phyloP scores from a whole-genome alignment of 1,284 basidiomycete species.

The Schizopora paradoxa region DNA sequence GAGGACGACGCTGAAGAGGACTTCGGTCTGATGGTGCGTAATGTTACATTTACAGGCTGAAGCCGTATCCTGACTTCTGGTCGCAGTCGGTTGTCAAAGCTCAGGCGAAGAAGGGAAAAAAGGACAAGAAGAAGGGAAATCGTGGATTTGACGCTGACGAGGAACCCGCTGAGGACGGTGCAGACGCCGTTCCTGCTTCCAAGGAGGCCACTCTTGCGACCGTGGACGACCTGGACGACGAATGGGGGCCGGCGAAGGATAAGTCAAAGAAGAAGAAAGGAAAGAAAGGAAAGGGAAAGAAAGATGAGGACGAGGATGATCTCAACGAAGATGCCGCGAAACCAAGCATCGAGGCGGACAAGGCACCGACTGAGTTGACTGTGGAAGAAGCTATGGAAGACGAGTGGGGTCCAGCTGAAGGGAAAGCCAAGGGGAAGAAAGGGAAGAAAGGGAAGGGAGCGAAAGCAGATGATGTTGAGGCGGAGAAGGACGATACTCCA shows the following conservation, averaged over 20 bases:
- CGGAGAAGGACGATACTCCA: slow-evolving; percentile 13
- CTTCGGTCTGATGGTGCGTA: slow-evolving; percentile 78
- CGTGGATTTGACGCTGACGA: slow-evolving; percentile 32
- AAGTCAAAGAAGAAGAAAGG: slow-evolving; percentile 47
- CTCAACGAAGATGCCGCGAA: slow-evolving; percentile 1
- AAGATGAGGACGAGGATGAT: slow-evolving; percentile 12
- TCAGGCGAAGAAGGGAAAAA: slow-evolving; percentile 47
- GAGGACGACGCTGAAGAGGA: slow-evolving; percentile 67
- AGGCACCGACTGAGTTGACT: slow-evolving; percentile 25
- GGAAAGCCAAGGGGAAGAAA: slow-evolving; percentile 27
- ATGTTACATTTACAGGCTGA: slow-evolving; percentile 24
- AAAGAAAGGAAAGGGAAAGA: slow-evolving; percentile 41
- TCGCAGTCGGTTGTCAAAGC: slow-evolving; percentile 54
- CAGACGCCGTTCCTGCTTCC: slow-evolving; percentile 30
- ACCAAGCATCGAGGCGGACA: slow-evolving; percentile 11
- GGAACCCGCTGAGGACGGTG: slow-evolving; percentile 32
- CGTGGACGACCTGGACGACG: slow-evolving; percentile 62
- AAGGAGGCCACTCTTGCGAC: slow-evolving; percentile 46
- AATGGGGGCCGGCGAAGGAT: slow-evolving; percentile 56
- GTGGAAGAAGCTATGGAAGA: slow-evolving; percentile 31
- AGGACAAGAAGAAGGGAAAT: slow-evolving; percentile 63
- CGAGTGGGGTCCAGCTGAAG: slow-evolving; percentile 27
- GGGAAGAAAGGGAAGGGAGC: slow-evolving; percentile 49
- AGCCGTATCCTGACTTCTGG: slow-evolving; percentile 1
- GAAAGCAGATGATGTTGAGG: slow-evolving; percentile 34